These are phyloP conservation scores for Nicotiana obtusifolia DNA, from an alignment of 257 asterid species.

Conservation along the genomic window DNA sequence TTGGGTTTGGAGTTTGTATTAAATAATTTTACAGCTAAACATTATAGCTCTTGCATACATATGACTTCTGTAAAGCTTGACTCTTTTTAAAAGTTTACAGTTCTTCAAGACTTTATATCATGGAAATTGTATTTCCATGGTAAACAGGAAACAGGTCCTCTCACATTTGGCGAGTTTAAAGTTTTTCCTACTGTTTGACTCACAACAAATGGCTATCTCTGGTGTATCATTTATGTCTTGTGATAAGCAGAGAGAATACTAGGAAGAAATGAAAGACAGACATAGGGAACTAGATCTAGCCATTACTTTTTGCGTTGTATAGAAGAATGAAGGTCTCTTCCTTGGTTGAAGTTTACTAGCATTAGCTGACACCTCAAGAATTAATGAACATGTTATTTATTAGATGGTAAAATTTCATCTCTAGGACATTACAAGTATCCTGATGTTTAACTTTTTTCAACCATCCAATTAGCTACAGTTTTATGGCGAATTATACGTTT, in stretches of 20 bases:
- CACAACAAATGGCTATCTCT: neutral
- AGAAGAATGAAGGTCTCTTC: conserved; percentile 4
- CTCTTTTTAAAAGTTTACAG: neutral
- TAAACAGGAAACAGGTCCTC: neutral
- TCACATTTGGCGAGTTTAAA: neutral
- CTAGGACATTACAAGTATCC: neutral
- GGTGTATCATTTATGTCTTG: conserved; percentile 2
- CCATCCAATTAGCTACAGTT: neutral
- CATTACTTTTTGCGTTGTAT: neutral
- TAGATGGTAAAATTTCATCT: neutral
- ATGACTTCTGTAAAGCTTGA: neutral
- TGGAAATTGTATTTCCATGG: neutral
- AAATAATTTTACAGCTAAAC: neutral
- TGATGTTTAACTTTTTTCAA: neutral
- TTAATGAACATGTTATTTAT: neutral
- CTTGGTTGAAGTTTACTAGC: neutral
- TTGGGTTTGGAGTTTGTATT: conserved; percentile 1
- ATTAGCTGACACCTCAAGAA: neutral
- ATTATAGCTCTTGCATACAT: neutral
- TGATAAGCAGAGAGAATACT: neutral
- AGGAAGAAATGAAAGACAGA: neutral
- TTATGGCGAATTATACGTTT: neutral
- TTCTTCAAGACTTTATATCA: neutral
- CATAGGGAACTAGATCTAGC: neutral
- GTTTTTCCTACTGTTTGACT: neutral